Base-by-base conservation (phyloP, 2,329 filamentous ascomycete genomes). In the Fusarium sp. region DNA sequence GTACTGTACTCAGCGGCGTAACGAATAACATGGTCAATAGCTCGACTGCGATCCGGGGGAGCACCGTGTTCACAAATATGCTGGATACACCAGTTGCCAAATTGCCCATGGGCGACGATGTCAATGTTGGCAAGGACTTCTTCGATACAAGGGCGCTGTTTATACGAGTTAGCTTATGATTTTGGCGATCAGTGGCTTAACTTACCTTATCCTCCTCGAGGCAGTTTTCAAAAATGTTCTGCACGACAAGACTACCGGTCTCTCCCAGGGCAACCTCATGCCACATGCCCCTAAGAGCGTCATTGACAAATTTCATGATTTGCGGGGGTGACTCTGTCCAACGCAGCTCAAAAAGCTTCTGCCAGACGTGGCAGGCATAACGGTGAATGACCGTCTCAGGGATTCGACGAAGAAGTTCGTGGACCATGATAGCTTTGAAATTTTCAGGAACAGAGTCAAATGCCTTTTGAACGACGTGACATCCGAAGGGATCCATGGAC, bases 181-280 rank as follows among this genome's bases (percentile, higher is more conserved):
- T 26, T n/a, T 30, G 7, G 18, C 12, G 31, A 35, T 22, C 10
- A n/a, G 18, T 7, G 20, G 42, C 14, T 2, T 11, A n/a, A 24
- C 85, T 72, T 85, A 95, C 95, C 91, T 99, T 99, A 85, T 99
- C 96, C 78, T 98, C 95, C 79, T 99, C 97, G 35, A 98, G 89
- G 79, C 96, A 99, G 79, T 99, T 99, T 85, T 99, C 96, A 81
- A 99, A 99, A 79, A 99, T 99, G 82, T 99, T 99, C 83, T 99
- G 96, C 54, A 99, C 97, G 50, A 99, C 96, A 77, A 99, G 87
- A 81, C 96, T 99, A 68, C 96, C 96, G 16, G 97, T 99, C 86
- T 99, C 96, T 39, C 96, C 96, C 58, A 98, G 86, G 28, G 97
- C 97, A 72, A 99, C 96, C 79, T 99, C 95, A 79, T 98, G 95